Conservation (phyloP, 73 alveolate genomes). For the Tetrahymena borealis region DNA sequence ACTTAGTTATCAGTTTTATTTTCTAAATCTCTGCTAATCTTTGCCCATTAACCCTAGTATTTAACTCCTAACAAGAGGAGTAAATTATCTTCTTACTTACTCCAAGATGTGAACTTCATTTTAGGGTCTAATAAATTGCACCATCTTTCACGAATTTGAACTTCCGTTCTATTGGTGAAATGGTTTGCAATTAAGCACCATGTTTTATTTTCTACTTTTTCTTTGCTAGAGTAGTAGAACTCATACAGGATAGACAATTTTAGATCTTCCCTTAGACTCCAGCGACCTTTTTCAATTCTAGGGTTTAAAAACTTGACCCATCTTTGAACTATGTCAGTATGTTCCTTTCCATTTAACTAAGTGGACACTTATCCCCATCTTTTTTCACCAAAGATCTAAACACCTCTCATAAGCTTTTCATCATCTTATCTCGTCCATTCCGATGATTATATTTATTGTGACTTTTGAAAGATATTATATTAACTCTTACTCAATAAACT, state of each 20-base stretch:
- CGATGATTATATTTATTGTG: neutral
- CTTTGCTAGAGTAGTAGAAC: slow-evolving; percentile 54
- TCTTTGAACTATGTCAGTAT: slow-evolving; percentile 15
- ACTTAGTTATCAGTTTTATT: neutral
- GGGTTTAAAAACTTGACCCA: slow-evolving; percentile 74
- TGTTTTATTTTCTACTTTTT: neutral
- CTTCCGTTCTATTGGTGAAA: slow-evolving; percentile 80
- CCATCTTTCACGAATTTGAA: slow-evolving; percentile 92
- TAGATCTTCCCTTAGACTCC: slow-evolving; percentile 75
- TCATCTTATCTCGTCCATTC: neutral
- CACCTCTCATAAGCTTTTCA: neutral
- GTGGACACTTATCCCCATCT: neutral
- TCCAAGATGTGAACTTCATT: slow-evolving; percentile 73
- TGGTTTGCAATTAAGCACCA: slow-evolving; percentile 75
- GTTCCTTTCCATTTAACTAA: neutral
- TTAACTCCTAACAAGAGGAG: slow-evolving; percentile 3
- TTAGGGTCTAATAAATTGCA: slow-evolving; percentile 85
- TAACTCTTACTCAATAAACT: too few relatives aligned
- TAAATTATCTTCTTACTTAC: slow-evolving; percentile 71
- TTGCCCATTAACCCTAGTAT: neutral
- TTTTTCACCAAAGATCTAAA: neutral
- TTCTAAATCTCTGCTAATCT: neutral
- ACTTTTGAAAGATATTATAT: neutral
- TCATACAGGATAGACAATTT: slow-evolving; percentile 64
- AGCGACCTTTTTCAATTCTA: slow-evolving; percentile 67